Percentiles rank a stretch among this genome's conserved stretches.
phyloP scores from a whole-genome alignment of 495 filamentous ascomycete genomes.

The Penicillium daleae region DNA sequence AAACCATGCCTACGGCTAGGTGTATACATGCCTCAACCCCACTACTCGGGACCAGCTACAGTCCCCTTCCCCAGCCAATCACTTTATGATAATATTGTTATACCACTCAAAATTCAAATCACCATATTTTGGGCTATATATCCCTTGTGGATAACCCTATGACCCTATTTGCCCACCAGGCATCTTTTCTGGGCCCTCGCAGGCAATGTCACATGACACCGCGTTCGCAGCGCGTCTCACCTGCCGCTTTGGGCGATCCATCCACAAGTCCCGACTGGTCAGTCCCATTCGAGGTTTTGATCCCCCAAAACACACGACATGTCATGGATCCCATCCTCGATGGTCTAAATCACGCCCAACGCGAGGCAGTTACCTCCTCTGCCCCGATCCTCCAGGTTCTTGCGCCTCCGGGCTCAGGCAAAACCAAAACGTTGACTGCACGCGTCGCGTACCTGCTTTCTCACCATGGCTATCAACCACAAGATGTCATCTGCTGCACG shows the following conservation, averaged over 20 bases:
- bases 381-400: slow-evolving; percentile 86
- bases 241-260: slow-evolving; percentile 11
- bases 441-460: slow-evolving; percentile 92
- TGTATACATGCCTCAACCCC: not conserved
- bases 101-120: not conserved
- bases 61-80: not conserved
- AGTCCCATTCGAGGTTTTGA: not conserved
- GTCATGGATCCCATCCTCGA: slow-evolving; percentile 61
- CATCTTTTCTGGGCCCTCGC: not conserved
- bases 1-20: not conserved
- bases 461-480: slow-evolving; percentile 75
- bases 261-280: not conserved
- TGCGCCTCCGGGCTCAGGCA: slow-evolving; percentile 84
- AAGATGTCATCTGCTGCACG: slow-evolving; percentile 95
- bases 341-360: slow-evolving; percentile 83
- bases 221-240: slow-evolving; percentile 31
- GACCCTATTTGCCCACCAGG: not conserved
- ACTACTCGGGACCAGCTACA: not conserved
- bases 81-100: not conserved
- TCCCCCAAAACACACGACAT: slow-evolving; percentile 15
- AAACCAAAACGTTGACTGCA: slow-evolving; percentile 95
- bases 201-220: slow-evolving; percentile 35
- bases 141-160: not conserved
- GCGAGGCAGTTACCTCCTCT: slow-evolving; percentile 79
- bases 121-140: not conserved